Percentiles rank a stretch among this genome's conserved stretches.
Evolutionary conservation across 2,329 filamentous ascomycete genomes (phyloP).

Genomic region (Arthrocladium fulminans): DNA sequence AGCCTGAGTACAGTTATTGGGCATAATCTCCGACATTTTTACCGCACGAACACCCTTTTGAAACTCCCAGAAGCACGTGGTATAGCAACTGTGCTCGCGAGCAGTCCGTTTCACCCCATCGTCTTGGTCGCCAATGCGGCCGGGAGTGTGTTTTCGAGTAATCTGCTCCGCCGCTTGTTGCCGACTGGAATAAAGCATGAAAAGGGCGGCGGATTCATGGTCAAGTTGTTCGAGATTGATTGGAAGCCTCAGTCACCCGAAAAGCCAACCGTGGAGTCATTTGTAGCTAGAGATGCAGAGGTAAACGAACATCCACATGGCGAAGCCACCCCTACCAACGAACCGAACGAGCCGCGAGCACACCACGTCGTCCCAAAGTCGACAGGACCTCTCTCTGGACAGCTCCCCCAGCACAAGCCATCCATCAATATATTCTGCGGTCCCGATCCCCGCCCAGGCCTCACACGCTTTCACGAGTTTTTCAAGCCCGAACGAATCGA

Average conservation of each 20-base stretch:
- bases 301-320: slow-evolving; percentile 31
- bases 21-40: slow-evolving; percentile 20
- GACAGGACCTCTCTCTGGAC: too few relatives aligned
- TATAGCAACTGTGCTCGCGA: slow-evolving; percentile 29
- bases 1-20: slow-evolving; percentile 13
- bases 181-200: slow-evolving; percentile 26
- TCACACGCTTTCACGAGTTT: slow-evolving; percentile 37
- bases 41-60: slow-evolving; percentile 38
- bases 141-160: slow-evolving; percentile 44
- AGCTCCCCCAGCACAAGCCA: not conserved
- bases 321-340: not conserved
- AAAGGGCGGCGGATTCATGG: slow-evolving; percentile 45
- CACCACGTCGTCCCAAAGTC: not conserved
- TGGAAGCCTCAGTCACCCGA: slow-evolving; percentile 31
- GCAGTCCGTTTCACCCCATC: slow-evolving; percentile 41
- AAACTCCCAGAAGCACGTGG: slow-evolving; percentile 33
- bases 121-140: slow-evolving; percentile 44
- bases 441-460: slow-evolving; percentile 24
- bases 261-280: not conserved
- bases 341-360: not conserved
- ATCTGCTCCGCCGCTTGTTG: slow-evolving; percentile 43
- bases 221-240: slow-evolving; percentile 51
- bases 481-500: slow-evolving; percentile 33
- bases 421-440: slow-evolving; percentile 17
- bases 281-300: slow-evolving; percentile 25